A percentile compares a stretch with the other conserved stretches of the same genome.
phyloP scores from a whole-genome alignment of 441 rosid genomes.

The Omphalea diandra region DNA sequence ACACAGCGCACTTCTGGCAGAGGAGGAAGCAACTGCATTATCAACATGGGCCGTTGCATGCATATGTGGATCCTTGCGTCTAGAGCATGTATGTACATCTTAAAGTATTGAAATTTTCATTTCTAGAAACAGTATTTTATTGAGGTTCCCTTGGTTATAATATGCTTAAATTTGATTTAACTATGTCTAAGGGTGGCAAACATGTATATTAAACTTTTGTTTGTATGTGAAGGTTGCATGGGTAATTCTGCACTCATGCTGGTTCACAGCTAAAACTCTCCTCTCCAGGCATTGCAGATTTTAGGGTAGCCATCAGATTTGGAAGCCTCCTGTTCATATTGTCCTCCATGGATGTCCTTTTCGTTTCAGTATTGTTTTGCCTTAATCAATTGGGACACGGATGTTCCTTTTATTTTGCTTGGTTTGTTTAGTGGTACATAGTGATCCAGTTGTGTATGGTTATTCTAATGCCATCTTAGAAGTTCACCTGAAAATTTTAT shows the following conservation, averaged over 20 bases:
- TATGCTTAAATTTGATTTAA: neutral
- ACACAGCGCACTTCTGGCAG: constrained; percentile 63
- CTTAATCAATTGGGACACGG: neutral
- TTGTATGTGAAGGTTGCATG: neutral
- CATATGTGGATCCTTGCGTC: constrained; percentile 89
- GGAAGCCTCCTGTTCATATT: neutral
- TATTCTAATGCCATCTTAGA: neutral
- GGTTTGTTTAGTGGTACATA: neutral
- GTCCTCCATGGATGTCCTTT: neutral
- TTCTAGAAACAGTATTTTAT: neutral
- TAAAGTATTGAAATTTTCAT: constrained; percentile 11
- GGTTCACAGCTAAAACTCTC: neutral
- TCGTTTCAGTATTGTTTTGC: neutral
- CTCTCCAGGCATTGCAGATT: too few species aligned
- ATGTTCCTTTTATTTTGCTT: neutral
- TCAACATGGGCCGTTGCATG: constrained; percentile 93
- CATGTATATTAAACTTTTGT: neutral
- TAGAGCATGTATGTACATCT: constrained; percentile 63
- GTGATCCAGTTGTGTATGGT: neutral
- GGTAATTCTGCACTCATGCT: neutral
- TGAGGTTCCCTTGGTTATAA: neutral
- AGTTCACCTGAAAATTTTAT: neutral
- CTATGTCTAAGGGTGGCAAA: neutral
- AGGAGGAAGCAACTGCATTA: constrained; percentile 90
- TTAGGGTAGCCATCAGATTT: neutral